A percentile compares a stretch with the other conserved stretches of the same genome.
phyloP scores from a whole-genome alignment of 1,139 yeast genomes.

The Kluyveromyces sp. region DNA sequence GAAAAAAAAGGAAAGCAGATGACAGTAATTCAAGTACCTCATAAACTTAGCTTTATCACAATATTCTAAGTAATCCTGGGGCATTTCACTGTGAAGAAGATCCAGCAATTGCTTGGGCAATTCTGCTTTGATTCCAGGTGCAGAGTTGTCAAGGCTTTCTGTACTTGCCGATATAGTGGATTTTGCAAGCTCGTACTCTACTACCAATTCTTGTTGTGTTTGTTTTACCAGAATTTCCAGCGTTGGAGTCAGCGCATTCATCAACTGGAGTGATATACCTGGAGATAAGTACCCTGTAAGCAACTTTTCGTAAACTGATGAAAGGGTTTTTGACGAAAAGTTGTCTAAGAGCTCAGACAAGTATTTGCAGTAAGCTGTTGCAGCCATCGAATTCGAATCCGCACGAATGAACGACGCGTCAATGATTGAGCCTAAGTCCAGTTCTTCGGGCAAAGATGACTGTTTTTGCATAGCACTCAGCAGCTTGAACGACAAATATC shows the following conservation, averaged over 20 bases:
- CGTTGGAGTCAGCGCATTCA: constrained; percentile 35
- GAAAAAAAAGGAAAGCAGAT: constrained; percentile 54
- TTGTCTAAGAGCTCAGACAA: constrained; percentile 15
- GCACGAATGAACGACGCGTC: constrained; percentile 6
- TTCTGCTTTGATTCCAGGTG: constrained; percentile 16
- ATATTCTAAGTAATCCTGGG: constrained; percentile 36
- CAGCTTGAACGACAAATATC: constrained; percentile 41
- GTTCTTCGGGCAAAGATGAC: neutral
- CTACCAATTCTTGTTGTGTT: constrained; percentile 50
- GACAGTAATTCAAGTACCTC: constrained; percentile 66
- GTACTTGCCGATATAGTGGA: constrained; percentile 18
- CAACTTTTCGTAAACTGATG: constrained; percentile 18
- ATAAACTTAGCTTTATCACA: constrained; percentile 35
- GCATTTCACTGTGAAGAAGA: constrained; percentile 13
- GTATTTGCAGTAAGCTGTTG: constrained; percentile 1
- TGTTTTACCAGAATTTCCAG: constrained; percentile 34
- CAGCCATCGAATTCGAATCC: constrained; percentile 25
- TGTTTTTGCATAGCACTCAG: neutral
- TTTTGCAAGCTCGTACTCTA: constrained; percentile 52
- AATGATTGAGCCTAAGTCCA: neutral
- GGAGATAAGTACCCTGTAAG: constrained; percentile 16
- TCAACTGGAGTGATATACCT: constrained; percentile 23
- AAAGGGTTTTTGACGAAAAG: constrained; percentile 12
- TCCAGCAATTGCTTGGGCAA: constrained; percentile 21
- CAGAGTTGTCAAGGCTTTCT: constrained; percentile 10